Evolutionary conservation across 257 asterid species (phyloP).

Genomic region (Scutellaria minor): DNA sequence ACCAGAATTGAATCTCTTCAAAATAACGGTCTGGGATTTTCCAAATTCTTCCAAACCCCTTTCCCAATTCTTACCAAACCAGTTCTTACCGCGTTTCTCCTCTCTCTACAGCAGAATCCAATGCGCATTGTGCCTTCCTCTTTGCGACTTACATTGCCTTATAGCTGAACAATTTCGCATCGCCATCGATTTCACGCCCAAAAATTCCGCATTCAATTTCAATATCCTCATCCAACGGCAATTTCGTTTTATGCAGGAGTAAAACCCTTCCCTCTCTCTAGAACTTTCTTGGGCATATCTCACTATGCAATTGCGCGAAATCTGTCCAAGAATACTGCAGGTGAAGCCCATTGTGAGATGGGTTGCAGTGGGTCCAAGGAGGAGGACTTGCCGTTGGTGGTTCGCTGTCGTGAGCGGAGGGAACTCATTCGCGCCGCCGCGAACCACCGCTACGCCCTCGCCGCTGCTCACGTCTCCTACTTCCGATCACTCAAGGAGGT

Average conservation of each 20-base stretch:
- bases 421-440: constrained; percentile 86
- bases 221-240: constrained; percentile 3
- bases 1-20: constrained; percentile 30
- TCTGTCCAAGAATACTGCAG: constrained; percentile 34
- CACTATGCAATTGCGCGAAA: constrained; percentile 51
- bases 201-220: constrained; percentile 11
- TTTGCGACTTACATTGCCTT: constrained; percentile 32
- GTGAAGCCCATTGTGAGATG: constrained; percentile 47
- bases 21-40: constrained; percentile 24
- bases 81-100: constrained; percentile 35
- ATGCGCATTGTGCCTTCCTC: constrained; percentile 36
- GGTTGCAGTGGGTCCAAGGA: constrained; percentile 88
- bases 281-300: neutral
- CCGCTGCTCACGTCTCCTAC: constrained; percentile 90
- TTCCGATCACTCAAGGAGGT: constrained; percentile 78
- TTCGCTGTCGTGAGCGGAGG: constrained; percentile 81
- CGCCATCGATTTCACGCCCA: constrained; percentile 33
- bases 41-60: constrained; percentile 11
- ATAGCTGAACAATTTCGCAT: constrained; percentile 38
- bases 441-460: constrained; percentile 83
- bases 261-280: constrained; percentile 23
- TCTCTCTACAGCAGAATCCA: constrained; percentile 37
- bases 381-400: constrained; percentile 72
- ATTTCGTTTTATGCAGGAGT: neutral
- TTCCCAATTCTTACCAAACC: constrained; percentile 31